Conservation (phyloP, 495 filamentous ascomycete species). For the Cenococcum geophilum region DNA sequence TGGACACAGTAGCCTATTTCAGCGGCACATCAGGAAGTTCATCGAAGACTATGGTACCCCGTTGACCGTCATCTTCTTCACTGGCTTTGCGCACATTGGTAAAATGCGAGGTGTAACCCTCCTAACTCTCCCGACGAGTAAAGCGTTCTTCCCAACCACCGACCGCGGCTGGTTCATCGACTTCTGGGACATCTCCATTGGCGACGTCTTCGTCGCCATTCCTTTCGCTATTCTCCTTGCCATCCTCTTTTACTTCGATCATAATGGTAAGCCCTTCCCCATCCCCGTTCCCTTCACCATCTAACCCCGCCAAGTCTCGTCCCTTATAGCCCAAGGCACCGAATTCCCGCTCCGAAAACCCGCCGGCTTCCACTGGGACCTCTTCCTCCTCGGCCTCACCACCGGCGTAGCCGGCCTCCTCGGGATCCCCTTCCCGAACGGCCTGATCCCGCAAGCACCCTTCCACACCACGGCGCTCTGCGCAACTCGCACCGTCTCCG, state of each 20-base stretch:
- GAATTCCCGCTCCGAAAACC: conserved; percentile 90
- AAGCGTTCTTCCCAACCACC: conserved; percentile 73
- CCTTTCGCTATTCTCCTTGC: conserved; percentile 84
- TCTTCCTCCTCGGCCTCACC: conserved; percentile 86
- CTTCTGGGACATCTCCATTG: conserved; percentile 77
- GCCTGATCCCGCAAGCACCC: conserved; percentile 73
- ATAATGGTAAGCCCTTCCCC: conserved; percentile 37
- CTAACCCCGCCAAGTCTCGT: conserved; percentile 52
- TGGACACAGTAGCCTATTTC: conserved; percentile 34
- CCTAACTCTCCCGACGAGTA: conserved; percentile 35
- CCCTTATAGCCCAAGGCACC: conserved; percentile 81
- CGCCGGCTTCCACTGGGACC: conserved; percentile 92
- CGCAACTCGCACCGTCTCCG: conserved; percentile 33
- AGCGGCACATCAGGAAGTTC: conserved; percentile 35
- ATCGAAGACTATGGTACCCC: conserved; percentile 45
- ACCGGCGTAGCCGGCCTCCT: conserved; percentile 78
- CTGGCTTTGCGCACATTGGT: conserved; percentile 79
- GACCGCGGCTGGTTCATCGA: conserved; percentile 76
- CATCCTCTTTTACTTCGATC: conserved; percentile 89
- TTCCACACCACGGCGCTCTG: conserved; percentile 78
- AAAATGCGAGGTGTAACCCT: conserved; percentile 60
- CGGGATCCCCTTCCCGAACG: conserved; percentile 87
- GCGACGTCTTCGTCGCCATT: conserved; percentile 77
- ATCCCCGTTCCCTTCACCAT: conserved; percentile 23
- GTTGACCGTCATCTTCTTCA: conserved; percentile 79